Percentiles rank a stretch among this genome's conserved stretches.
phyloP scores from a whole-genome alignment of 129 eudicot species.

The Logfia minima region DNA sequence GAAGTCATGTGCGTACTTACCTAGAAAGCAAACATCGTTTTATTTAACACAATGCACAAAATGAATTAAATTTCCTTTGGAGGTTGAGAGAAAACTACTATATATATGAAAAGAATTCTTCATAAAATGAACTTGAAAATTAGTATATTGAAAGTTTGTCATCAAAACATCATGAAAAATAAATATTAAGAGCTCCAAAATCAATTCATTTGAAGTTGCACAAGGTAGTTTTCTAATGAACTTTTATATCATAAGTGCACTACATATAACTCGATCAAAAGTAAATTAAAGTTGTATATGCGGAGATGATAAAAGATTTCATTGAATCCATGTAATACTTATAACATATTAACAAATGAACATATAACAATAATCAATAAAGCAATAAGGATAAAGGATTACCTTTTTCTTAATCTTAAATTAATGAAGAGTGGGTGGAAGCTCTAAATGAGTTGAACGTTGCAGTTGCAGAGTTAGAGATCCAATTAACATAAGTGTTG shows the following conservation, averaged over 20 bases:
- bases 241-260: no score
- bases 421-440: constrained; percentile 11
- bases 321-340: constrained; percentile 3
- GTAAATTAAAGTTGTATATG: not conserved
- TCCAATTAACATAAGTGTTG: constrained; percentile 31
- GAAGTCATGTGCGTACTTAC: constrained; percentile 35
- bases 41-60: not conserved
- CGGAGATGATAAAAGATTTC: not conserved
- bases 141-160: constrained; percentile 2
- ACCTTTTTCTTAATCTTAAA: constrained; percentile 15
- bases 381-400: not conserved
- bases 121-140: constrained; percentile 4
- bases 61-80: not conserved
- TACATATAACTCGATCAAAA: no score
- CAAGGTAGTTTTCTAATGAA: no score
- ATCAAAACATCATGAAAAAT: constrained; percentile 1
- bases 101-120: no score
- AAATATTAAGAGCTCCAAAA: not conserved
- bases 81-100: not conserved
- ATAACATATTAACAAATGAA: not conserved
- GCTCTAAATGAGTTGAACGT: constrained; percentile 10
- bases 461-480: constrained; percentile 29
- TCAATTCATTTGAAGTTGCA: not conserved
- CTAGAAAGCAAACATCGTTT: not conserved
- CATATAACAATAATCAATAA: not conserved